Percentiles rank a stretch among this genome's conserved stretches.
phyloP scores from a whole-genome alignment of 192 early-diverging fungal genomes.

The Entomortierella lignicola region DNA sequence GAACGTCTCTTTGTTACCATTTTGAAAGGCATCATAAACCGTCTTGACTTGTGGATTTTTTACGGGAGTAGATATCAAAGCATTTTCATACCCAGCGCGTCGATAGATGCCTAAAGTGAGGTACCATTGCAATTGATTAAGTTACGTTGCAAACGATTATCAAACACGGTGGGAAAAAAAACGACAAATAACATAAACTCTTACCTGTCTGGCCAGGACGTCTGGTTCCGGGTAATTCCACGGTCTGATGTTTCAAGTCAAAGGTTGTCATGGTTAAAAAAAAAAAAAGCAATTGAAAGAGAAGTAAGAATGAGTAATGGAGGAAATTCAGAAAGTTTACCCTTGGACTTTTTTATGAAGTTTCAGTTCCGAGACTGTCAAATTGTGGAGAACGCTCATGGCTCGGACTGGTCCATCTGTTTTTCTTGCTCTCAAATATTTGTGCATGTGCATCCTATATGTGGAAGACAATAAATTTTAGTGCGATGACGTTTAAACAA shows the following conservation, averaged over 20 bases:
- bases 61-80: conserved; percentile 14
- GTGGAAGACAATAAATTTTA: too few species aligned
- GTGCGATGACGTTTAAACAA: too few species aligned
- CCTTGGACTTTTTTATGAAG: too few species aligned
- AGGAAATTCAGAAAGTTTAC: too few species aligned
- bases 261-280: conserved; percentile 24
- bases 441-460: too few species aligned
- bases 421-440: too few species aligned
- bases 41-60: conserved; percentile 31
- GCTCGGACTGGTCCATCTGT: too few species aligned
- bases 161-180: neutral
- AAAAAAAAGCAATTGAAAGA: neutral
- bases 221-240: conserved; percentile 61
- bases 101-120: conserved; percentile 35
- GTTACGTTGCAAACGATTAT: too few species aligned
- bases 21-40: conserved; percentile 47
- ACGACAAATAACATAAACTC: neutral
- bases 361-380: too few species aligned
- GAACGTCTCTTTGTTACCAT: conserved; percentile 14
- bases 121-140: neutral
- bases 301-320: neutral
- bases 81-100: conserved; percentile 30
- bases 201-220: conserved; percentile 67
- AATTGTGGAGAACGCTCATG: too few species aligned
- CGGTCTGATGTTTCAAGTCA: conserved; percentile 52